Percentiles rank a stretch among this genome's conserved stretches.
Evolutionary conservation across 306 rosid species (phyloP).

Genomic region (Rosa chinensis): DNA sequence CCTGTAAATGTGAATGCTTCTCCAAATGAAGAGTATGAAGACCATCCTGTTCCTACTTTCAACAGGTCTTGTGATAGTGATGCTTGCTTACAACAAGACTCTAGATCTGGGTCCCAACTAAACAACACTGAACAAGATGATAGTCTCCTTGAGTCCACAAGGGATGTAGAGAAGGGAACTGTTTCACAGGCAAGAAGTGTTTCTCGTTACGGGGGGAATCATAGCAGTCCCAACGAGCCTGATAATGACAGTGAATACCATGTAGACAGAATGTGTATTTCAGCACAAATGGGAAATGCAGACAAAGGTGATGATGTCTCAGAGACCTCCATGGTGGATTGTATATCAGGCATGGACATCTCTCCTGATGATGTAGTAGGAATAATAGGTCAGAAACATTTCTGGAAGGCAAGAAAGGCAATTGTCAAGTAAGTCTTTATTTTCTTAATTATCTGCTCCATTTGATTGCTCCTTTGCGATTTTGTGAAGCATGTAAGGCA

Average conservation of each 20-base stretch:
- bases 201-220: conserved; percentile 31
- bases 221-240: conserved; percentile 41
- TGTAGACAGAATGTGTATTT: conserved; percentile 37
- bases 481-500: conserved; percentile 1
- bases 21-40: conserved; percentile 44
- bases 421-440: conserved; percentile 70
- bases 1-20: conserved; percentile 27
- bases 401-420: conserved; percentile 96
- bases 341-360: conserved; percentile 46
- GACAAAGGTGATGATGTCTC: conserved; percentile 64
- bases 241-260: conserved; percentile 34
- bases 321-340: conserved; percentile 64
- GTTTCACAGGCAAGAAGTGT: conserved; percentile 33
- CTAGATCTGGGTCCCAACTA: conserved; percentile 35
- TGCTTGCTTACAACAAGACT: conserved; percentile 39
- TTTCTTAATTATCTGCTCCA: conserved; percentile 9
- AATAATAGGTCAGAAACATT: conserved; percentile 85
- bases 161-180: conserved; percentile 39
- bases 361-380: conserved; percentile 91
- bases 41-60: conserved; percentile 33
- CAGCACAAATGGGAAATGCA: conserved; percentile 36
- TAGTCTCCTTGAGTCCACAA: conserved; percentile 42
- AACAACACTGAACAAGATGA: conserved; percentile 39
- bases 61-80: conserved; percentile 41
- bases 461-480: background rate